A percentile compares a stretch with the other conserved stretches of the same genome.
Evolutionary conservation across 2,329 filamentous ascomycete species (phyloP).

Genomic region (Hypoxylon sp.): DNA sequence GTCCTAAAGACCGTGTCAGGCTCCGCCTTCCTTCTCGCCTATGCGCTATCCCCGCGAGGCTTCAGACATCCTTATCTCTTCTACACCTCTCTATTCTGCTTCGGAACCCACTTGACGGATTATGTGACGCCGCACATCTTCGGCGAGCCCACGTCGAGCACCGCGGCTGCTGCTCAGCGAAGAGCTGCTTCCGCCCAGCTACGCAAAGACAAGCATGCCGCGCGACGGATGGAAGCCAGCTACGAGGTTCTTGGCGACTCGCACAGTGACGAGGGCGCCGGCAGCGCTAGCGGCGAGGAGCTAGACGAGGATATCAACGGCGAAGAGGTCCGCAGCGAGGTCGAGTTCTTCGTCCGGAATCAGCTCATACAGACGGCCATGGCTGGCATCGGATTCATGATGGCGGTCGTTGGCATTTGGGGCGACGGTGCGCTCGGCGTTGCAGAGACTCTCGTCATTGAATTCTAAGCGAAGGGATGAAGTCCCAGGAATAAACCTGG

Average conservation of each 20-base stretch:
- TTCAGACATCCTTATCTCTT: conserved; percentile 89
- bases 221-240: conserved; percentile 72
- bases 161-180: conserved; percentile 45
- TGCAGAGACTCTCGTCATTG: conserved; percentile 38
- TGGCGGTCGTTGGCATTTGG: conserved; percentile 75
- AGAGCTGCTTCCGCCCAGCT: conserved; percentile 49
- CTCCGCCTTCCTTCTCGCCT: conserved; percentile 80
- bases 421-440: conserved; percentile 64
- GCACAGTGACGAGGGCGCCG: conserved; percentile 62
- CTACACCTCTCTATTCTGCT: conserved; percentile 80
- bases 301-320: conserved; percentile 65
- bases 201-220: conserved; percentile 50
- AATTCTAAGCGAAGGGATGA: conserved; percentile 33
- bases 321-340: conserved; percentile 69
- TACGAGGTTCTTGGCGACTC: conserved; percentile 73
- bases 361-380: conserved; percentile 66
- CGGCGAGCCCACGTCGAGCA: conserved; percentile 46
- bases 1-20: conserved; percentile 76
- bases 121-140: conserved; percentile 60
- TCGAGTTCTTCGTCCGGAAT: conserved; percentile 66
- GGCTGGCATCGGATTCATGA: conserved; percentile 67
- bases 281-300: conserved; percentile 55
- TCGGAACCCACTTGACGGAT: conserved; percentile 69
- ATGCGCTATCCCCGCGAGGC: conserved; percentile 77
- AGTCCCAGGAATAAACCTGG: background rate